Conservation (phyloP, 306 rosid species). For the Alnus rubra region DNA sequence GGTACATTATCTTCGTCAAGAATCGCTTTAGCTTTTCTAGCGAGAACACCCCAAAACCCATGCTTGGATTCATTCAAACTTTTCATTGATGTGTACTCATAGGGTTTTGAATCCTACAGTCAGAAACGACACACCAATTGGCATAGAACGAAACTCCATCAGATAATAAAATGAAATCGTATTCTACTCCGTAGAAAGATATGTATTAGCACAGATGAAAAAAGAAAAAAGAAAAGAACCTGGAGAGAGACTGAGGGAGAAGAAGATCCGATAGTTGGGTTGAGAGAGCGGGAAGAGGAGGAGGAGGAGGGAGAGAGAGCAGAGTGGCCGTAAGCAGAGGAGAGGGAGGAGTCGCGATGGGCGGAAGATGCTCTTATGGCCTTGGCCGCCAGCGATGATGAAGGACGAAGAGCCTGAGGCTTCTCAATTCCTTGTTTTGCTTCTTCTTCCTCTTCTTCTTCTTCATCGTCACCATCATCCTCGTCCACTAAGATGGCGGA, state of each 20-base stretch:
- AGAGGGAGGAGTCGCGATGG: slow-evolving; percentile 78
- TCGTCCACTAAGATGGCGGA: slow-evolving; percentile 13
- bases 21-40: slow-evolving; percentile 89
- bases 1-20: slow-evolving; percentile 67
- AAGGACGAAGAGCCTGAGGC: slow-evolving; percentile 32
- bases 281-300: slow-evolving; percentile 29
- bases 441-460: slow-evolving; percentile 22
- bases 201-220: neutral
- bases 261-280: slow-evolving; percentile 24
- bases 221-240: neutral
- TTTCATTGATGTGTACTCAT: slow-evolving; percentile 80
- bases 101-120: slow-evolving; percentile 52
- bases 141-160: slow-evolving; percentile 5
- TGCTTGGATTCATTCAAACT: slow-evolving; percentile 71
- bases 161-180: neutral
- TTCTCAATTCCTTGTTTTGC: slow-evolving; percentile 27
- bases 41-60: slow-evolving; percentile 90
- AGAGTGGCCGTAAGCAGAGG: slow-evolving; percentile 71
- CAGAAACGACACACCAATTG: slow-evolving; percentile 17
- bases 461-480: slow-evolving; percentile 8
- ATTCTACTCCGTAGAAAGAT: neutral
- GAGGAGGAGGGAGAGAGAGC: slow-evolving; percentile 40
- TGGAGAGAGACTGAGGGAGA: slow-evolving; percentile 21
- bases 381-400: slow-evolving; percentile 87
- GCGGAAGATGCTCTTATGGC: slow-evolving; percentile 94